Base-by-base conservation (phyloP, 306 rosid genomes). In the Inga laurina region DNA sequence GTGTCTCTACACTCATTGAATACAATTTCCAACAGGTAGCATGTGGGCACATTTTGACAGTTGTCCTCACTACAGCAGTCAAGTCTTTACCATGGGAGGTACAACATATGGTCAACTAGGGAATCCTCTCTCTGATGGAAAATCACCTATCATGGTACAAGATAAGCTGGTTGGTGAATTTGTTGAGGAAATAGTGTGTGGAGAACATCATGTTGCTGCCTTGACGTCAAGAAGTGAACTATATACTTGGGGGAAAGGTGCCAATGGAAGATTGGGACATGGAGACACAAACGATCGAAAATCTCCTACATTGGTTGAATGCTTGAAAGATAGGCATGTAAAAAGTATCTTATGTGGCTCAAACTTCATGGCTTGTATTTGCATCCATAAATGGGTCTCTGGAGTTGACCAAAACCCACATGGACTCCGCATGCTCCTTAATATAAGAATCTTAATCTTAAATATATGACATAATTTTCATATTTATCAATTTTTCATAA, bases 231-330 rank as follows among this genome's bases (percentile, higher is more conserved):
- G 97, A 91, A 94, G 97, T 89, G 98, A 97, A 82, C 89, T 97
- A 51, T 92, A 90, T 84, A 92, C 99, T 72, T 97, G 99, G 99
- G 99, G 98, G 12, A 91, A 80, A 86, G 99, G 99, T 82, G 91
- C 92, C 71, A 97, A 91, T 86, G 99, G 99, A 89, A 88, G 99
- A 82, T 75, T 97, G 81, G 99, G 99, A 83, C 98, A 92, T 62
- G 97, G 98, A 68, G 97, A 97, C 82, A 72, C 71, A 5, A 91
- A 91, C 3, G 94, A 97, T 81, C 84, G 87, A 76, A 91, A 88
- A 78, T 59, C 89, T 16, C 99, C 99, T 64, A 87, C 92, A 14
- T 82, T 94, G 85, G 97, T 97, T 18, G 98, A 97, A 88, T 91
- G 97, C 73, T 88, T 97, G 51, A 94, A 82, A 89, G 99, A 97